phyloP scores from a whole-genome alignment of 1,284 basidiomycete species.

The Irpex sp. region DNA sequence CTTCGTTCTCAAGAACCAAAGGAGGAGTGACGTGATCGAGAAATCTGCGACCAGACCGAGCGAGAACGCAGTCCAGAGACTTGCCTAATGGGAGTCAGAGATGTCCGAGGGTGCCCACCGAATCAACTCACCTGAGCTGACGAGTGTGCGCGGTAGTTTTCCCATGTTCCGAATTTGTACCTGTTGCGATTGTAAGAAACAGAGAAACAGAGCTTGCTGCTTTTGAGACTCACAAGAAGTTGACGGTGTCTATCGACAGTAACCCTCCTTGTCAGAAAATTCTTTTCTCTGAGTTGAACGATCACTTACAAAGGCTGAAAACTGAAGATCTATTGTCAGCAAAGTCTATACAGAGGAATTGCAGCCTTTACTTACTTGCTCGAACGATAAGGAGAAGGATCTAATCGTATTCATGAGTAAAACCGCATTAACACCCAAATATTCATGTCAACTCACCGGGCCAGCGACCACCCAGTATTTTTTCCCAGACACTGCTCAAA shows the following conservation, averaged over 20 bases:
- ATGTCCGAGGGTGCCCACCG: not conserved
- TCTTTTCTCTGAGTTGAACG: not conserved
- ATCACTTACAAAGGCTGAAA: not conserved
- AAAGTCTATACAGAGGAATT: not conserved
- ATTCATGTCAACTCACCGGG: not conserved
- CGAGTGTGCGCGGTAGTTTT: not conserved
- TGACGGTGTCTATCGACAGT: not conserved
- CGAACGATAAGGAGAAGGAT: not conserved
- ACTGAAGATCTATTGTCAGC: not conserved
- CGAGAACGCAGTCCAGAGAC: not conserved
- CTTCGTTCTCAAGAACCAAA: not conserved
- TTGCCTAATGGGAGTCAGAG: not conserved
- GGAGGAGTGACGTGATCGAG: not conserved
- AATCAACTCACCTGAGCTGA: not conserved
- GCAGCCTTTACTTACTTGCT: not conserved
- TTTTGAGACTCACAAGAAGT: not conserved
- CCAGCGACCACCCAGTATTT: not conserved
- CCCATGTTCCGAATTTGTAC: not conserved
- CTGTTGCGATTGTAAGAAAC: not conserved
- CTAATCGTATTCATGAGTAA: not conserved
- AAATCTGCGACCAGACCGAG: conserved; percentile 1
- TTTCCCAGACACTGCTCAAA: not conserved
- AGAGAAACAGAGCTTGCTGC: not conserved
- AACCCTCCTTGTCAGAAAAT: not conserved
- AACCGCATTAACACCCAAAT: not conserved